Evolutionary conservation across 2,329 filamentous ascomycete species (phyloP), one percentile per base, ranked within the genome.

Genomic region (Scedosporium aurantiacum): DNA sequence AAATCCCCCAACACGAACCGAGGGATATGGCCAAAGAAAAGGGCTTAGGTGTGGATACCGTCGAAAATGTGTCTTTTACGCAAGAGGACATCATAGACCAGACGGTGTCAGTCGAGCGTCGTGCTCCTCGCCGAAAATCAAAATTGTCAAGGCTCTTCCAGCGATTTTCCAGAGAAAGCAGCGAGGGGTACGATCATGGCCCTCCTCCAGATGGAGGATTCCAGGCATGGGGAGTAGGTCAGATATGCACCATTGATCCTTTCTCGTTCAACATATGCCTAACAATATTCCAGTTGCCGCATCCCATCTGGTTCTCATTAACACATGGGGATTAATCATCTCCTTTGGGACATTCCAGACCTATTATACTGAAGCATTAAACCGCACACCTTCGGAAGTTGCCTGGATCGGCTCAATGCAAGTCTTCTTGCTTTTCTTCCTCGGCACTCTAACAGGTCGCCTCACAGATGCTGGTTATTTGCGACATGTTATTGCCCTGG

Each of bases 331-430:
- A 25, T 32, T 52, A 47, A 75, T 81, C 65, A 81, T 78, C 69
- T 81, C 79, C 1, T 84, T 82, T 63, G 80, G 81, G 16, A 71
- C 78, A 3, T 83, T 82, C 65, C 79, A 84, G 62, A 70, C 77
- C 0, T 81, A 83, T 70, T 83, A 83, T 68, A 72, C 69, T 5
- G 67, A 70, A 5, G 63, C 68, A 5, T 73, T 80, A 0, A 63
- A 64, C 3, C 74, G 74, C 0, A 8, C 58, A 18, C 75, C 77
- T 0, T 79, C 78, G 1, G 72, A 76, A 55, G 73, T 82, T 21
- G 76, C 77, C 2, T 82, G 80, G 79, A 82, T 83, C 66, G 81
- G 80, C 8, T 81, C 78, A n/a, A 67, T 82, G 4, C 76, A 82
- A 61, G 73, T 82, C 8, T 83, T 82, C 65, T 69, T 83, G 7